Evolutionary conservation across 768 basidiomycete genomes (phyloP).

Genomic region (Hypholoma fasciculare): DNA sequence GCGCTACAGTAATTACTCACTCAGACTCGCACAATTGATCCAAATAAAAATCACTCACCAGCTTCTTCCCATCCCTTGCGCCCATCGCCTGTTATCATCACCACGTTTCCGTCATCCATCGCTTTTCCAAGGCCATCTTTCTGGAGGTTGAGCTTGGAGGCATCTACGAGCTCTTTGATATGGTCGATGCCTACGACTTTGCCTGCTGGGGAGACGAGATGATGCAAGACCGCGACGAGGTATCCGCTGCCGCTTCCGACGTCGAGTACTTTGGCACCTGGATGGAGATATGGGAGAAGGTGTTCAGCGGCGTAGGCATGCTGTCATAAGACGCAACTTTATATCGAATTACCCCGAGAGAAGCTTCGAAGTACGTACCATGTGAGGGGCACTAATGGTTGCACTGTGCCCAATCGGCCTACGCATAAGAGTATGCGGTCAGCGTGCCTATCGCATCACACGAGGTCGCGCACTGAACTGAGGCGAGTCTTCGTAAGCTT

Average conservation of each 20-base stretch:
- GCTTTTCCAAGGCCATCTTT: constrained; percentile 62
- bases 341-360: background rate
- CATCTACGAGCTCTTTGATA: constrained; percentile 72
- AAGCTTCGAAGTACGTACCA: constrained; percentile 51
- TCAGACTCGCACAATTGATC: background rate
- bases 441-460: background rate
- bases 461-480: constrained; percentile 44
- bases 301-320: constrained; percentile 87
- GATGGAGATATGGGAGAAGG: constrained; percentile 68
- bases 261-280: constrained; percentile 80
- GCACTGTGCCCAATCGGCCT: constrained; percentile 81
- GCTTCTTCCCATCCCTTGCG: constrained; percentile 54
- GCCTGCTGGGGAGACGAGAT: constrained; percentile 58
- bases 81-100: constrained; percentile 78
- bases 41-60: constrained; percentile 18
- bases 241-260: constrained; percentile 91
- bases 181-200: constrained; percentile 92
- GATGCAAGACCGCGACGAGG: constrained; percentile 77
- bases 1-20: constrained; percentile 35
- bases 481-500: constrained; percentile 81
- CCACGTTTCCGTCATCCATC: constrained; percentile 54
- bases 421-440: background rate
- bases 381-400: constrained; percentile 96
- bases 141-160: constrained; percentile 67
- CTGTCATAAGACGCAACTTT: constrained; percentile 30